Conservation (phyloP, 495 filamentous ascomycete genomes). For the Coniosporium apollinis region DNA sequence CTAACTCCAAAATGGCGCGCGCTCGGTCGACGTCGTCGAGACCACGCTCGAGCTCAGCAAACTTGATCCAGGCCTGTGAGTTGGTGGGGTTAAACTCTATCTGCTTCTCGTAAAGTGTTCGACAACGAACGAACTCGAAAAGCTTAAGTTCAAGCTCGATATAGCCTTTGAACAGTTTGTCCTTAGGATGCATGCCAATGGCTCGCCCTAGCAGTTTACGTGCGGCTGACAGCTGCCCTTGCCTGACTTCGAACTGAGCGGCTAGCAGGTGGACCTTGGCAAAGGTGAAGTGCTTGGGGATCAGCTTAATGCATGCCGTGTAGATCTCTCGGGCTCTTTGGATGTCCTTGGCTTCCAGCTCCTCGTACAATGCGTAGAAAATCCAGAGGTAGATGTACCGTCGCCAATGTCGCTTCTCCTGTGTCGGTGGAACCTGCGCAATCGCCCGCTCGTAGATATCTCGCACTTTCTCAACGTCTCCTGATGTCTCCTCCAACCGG, state of each 20-base stretch:
- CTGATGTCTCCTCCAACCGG: constrained; percentile 68
- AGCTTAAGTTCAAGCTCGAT: constrained; percentile 80
- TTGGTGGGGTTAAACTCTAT: constrained; percentile 81
- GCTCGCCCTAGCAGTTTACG: constrained; percentile 79
- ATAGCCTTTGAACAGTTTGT: constrained; percentile 86
- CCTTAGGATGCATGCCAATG: constrained; percentile 89
- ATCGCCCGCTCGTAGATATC: constrained; percentile 94
- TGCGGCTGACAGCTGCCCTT: constrained; percentile 59
- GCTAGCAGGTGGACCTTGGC: constrained; percentile 91
- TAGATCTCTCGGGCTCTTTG: constrained; percentile 81
- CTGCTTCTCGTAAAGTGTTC: constrained; percentile 84
- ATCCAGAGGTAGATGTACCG: constrained; percentile 96
- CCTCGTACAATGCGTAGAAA: constrained; percentile 93
- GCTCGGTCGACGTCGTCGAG: constrained; percentile 76
- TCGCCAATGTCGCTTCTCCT: constrained; percentile 95
- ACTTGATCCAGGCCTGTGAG: constrained; percentile 86
- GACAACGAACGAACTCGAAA: constrained; percentile 80
- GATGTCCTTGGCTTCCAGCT: constrained; percentile 63
- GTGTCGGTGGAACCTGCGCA: constrained; percentile 85
- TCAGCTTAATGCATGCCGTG: constrained; percentile 65
- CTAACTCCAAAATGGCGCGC: constrained; percentile 85
- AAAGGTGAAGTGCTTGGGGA: constrained; percentile 94
- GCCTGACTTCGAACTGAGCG: constrained; percentile 84
- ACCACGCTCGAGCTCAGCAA: constrained; percentile 77
- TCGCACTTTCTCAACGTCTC: constrained; percentile 63